These are phyloP conservation scores for Scedosporium aurantiacum DNA, from an alignment of 2,329 filamentous ascomycete species.

Conservation along the genomic window DNA sequence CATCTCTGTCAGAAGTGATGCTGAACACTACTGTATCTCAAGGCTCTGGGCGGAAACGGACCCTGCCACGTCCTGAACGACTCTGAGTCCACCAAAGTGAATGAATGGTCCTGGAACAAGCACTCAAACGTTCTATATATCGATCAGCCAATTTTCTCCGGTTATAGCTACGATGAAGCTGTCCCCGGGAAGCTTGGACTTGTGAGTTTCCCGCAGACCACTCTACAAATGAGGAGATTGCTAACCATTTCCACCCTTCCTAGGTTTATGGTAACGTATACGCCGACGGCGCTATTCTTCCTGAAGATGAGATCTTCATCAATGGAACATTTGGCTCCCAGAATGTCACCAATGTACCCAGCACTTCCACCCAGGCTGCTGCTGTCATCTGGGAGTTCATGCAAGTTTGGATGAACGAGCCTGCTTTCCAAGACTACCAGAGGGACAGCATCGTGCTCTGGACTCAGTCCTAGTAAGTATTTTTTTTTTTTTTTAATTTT, in stretches of 20 bases:
- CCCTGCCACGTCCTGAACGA: constrained; percentile 40
- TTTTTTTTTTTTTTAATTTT: background rate
- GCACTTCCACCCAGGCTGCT: constrained; percentile 46
- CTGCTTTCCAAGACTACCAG: background rate
- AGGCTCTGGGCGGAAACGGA: constrained; percentile 34
- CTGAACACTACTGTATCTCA: background rate
- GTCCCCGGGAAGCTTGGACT: constrained; percentile 50
- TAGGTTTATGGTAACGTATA: background rate
- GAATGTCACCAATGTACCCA: constrained; percentile 13
- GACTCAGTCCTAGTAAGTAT: constrained; percentile 5
- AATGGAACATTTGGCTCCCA: constrained; percentile 1
- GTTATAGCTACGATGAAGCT: constrained; percentile 54
- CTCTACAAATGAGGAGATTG: constrained; percentile 11
- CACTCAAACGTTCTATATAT: constrained; percentile 45
- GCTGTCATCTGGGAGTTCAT: constrained; percentile 54
- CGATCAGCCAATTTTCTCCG: constrained; percentile 56
- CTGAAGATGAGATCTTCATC: constrained; percentile 9
- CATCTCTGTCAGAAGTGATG: background rate
- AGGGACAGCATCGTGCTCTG: constrained; percentile 1
- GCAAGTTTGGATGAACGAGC: constrained; percentile 42
- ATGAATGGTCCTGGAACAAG: constrained; percentile 56
- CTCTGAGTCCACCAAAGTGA: constrained; percentile 41
- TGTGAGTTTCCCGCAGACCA: constrained; percentile 19
- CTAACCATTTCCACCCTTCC: background rate
- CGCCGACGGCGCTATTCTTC: background rate